A percentile compares a stretch with the other conserved stretches of the same genome.
Conservation (phyloP, 257 asterid species). For the Apocynum venetum region DNA sequence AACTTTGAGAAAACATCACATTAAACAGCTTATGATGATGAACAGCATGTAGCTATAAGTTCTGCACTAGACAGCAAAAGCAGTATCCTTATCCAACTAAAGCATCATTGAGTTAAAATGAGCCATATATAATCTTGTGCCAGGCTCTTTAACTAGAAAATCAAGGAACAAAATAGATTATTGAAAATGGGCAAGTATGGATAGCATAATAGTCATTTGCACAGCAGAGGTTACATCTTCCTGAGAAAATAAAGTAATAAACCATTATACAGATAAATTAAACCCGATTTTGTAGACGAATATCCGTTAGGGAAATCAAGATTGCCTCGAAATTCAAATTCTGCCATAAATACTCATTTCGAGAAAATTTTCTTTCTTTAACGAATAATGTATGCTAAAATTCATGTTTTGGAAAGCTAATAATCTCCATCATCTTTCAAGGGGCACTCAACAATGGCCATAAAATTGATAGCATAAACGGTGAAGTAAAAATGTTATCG, state of each 20-base stretch:
- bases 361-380: not conserved
- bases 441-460: too few species aligned
- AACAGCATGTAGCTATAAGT: not conserved
- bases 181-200: not conserved
- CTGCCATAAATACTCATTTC: not conserved
- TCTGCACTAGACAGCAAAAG: not conserved
- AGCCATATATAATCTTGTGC: not conserved
- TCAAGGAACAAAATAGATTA: not conserved
- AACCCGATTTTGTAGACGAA: not conserved
- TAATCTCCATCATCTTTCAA: not conserved
- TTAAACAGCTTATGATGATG: not conserved
- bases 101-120: not conserved
- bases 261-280: not conserved
- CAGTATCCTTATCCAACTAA: not conserved
- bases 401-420: not conserved
- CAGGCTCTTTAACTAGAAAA: not conserved
- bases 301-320: not conserved
- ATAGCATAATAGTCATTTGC: not conserved
- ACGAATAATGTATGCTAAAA: not conserved
- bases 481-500: not conserved
- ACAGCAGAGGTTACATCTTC: not conserved
- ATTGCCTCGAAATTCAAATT: too few species aligned
- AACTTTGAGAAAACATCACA: not conserved
- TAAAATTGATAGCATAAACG: not conserved
- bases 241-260: not conserved